These are phyloP conservation scores for Salix arbutifolia DNA, from an alignment of 345 rosid species.

Conservation along the genomic window DNA sequence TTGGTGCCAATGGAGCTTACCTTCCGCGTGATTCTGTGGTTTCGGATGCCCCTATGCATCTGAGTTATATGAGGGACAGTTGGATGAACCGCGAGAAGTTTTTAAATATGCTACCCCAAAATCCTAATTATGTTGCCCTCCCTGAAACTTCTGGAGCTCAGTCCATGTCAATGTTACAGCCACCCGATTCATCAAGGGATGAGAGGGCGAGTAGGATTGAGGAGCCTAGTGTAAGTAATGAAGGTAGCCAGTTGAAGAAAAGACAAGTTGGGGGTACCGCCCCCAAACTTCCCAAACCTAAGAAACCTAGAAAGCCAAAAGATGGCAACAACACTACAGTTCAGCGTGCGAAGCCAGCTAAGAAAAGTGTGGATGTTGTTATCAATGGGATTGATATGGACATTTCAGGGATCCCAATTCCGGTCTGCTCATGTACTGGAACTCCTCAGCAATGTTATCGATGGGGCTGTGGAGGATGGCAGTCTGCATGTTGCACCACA, in stretches of 20 bases:
- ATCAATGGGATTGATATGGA: conserved; percentile 88
- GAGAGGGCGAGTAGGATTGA: conserved; percentile 47
- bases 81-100: conserved; percentile 82
- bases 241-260: conserved; percentile 53
- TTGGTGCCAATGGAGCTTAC: conserved; percentile 43
- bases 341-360: conserved; percentile 66
- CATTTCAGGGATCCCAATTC: conserved; percentile 76
- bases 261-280: conserved; percentile 43
- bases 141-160: conserved; percentile 63
- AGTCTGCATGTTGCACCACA: conserved; percentile 91
- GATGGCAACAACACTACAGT: conserved; percentile 40
- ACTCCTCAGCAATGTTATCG: conserved; percentile 88
- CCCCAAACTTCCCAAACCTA: conserved; percentile 59
- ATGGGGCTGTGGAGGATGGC: conserved; percentile 99
- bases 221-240: conserved; percentile 40
- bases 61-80: conserved; percentile 56
- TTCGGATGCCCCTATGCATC: conserved; percentile 49
- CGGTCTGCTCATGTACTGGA: conserved; percentile 96
- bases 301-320: conserved; percentile 81
- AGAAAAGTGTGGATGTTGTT: conserved; percentile 73
- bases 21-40: conserved; percentile 57
- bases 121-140: conserved; percentile 41
- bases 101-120: conserved; percentile 52
- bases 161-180: conserved; percentile 61
- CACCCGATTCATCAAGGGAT: conserved; percentile 48